Evolutionary conservation across 1,139 yeast species (phyloP), one percentile per base, ranked within the genome.

Genomic region (Pichia sp.): DNA sequence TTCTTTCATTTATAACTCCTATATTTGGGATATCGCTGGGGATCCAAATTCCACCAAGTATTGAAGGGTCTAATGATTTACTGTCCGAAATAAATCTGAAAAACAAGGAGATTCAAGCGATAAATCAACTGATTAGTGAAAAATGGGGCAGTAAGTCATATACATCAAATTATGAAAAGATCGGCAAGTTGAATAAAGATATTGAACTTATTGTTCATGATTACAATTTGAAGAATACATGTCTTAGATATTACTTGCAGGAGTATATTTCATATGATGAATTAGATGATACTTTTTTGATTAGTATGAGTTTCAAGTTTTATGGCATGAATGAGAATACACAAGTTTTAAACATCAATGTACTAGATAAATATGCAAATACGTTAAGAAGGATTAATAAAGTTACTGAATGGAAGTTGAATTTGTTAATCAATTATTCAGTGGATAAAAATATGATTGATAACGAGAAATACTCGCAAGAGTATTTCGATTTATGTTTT

Each of bases 401-500:
- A 34, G 32, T 62, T 11, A 45, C 48, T 7, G 54, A 54, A 18
- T 24, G 29, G 13, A 46, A 40, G 1, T 12, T 58, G 1, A 56
- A 54, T 23, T 38, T 60, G 43, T 58, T 56, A 9, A 43, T 61
- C 7, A 57, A 59, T 44, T 56, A 54, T 37, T 61, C 62, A 7
- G 34, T 58, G 5, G 30, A 23, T 22, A 39, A 35, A 1, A 47
- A 50, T n/a, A 44, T n/a, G n/a, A n/a, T n/a, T n/a, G n/a, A 45
- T 37, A 41, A 42, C 25, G 48, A 53, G 7, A 53, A 48, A 24
- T 53, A 45, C 35, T 45, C 43, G 4, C 27, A 46, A 3, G 59
- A 59, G 32, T 57, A 56, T 39, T 42, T 62, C 22, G 64, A 61
- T 50, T 38, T 62, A 23, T 62, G 66, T 45, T 59, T 62, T 42